phyloP scores from a whole-genome alignment of 2,329 filamentous ascomycete genomes.

The Ceratocystis destructans region DNA sequence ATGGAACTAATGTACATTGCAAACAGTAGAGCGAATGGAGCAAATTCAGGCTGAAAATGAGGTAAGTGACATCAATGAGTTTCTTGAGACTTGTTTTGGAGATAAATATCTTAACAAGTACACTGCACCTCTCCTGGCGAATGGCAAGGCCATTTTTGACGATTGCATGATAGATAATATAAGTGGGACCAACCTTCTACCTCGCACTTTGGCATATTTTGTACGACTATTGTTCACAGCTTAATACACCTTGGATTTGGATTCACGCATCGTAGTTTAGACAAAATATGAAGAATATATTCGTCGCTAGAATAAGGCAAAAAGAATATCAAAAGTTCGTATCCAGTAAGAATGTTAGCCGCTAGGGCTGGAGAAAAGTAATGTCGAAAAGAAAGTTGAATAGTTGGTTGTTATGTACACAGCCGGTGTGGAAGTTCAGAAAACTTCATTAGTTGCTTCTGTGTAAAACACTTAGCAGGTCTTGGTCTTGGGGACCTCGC shows the following conservation, averaged over 20 bases:
- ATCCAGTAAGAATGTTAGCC: neutral
- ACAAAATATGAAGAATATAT: neutral
- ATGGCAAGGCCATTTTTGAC: too few species aligned
- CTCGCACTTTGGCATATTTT: too few species aligned
- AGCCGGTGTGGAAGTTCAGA: neutral
- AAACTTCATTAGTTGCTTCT: neutral
- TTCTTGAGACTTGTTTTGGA: too few species aligned
- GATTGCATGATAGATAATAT: too few species aligned
- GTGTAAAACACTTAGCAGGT: conserved; percentile 1
- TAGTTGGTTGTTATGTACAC: neutral
- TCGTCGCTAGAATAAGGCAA: neutral
- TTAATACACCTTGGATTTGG: neutral
- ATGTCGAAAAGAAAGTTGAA: neutral
- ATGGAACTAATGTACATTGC: too few species aligned
- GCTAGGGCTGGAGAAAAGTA: neutral
- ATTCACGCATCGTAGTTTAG: neutral
- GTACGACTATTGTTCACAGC: too few species aligned
- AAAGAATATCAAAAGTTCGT: neutral
- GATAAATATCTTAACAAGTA: too few species aligned
- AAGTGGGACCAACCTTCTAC: too few species aligned
- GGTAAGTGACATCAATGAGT: too few species aligned
- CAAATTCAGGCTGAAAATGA: too few species aligned
- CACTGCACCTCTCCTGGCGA: too few species aligned
- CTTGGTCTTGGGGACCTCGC: conserved; percentile 7
- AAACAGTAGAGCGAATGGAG: too few species aligned